Conservation (phyloP, 331 rosid genomes). For the Quercus lobata region DNA sequence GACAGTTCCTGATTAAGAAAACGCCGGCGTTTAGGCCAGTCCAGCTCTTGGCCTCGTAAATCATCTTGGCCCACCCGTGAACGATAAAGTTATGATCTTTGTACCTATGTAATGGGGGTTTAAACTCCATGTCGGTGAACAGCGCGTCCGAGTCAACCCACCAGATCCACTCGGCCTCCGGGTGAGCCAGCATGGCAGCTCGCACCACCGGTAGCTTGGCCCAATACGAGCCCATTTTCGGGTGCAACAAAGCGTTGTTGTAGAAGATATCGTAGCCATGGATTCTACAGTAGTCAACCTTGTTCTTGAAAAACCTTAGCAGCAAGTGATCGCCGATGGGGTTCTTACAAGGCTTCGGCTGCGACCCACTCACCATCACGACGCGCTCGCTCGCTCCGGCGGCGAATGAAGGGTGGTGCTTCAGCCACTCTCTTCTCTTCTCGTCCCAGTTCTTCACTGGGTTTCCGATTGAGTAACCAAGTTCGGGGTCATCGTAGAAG, state of each 20-base stretch:
- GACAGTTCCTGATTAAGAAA: slow-evolving; percentile 73
- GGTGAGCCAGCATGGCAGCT: slow-evolving; percentile 89
- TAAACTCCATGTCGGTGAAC: slow-evolving; percentile 88
- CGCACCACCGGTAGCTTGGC: slow-evolving; percentile 79
- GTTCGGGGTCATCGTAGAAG: slow-evolving; percentile 61
- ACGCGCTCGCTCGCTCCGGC: slow-evolving; percentile 33
- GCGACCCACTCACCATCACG: slow-evolving; percentile 62
- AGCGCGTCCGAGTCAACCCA: slow-evolving; percentile 96
- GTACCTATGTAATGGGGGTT: slow-evolving; percentile 60
- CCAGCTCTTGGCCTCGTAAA: slow-evolving; percentile 69
- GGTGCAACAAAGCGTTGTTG: slow-evolving; percentile 65
- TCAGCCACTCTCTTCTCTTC: slow-evolving; percentile 63
- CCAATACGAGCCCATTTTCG: slow-evolving; percentile 67
- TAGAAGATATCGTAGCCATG: slow-evolving; percentile 74
- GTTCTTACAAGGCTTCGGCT: slow-evolving; percentile 61
- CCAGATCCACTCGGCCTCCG: slow-evolving; percentile 95
- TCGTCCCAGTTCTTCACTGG: slow-evolving; percentile 61
- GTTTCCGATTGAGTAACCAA: slow-evolving; percentile 49
- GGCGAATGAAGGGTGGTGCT: slow-evolving; percentile 48
- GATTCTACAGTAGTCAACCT: slow-evolving; percentile 69
- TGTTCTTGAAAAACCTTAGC: slow-evolving; percentile 68
- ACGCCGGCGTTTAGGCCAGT: slow-evolving; percentile 94
- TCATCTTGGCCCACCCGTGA: slow-evolving; percentile 73
- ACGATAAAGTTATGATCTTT: slow-evolving; percentile 60
- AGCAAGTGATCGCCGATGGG: slow-evolving; percentile 77